Evolutionary conservation across 805 yeast genomes (phyloP).

Genomic region (Grigorovia yakushimaensis): DNA sequence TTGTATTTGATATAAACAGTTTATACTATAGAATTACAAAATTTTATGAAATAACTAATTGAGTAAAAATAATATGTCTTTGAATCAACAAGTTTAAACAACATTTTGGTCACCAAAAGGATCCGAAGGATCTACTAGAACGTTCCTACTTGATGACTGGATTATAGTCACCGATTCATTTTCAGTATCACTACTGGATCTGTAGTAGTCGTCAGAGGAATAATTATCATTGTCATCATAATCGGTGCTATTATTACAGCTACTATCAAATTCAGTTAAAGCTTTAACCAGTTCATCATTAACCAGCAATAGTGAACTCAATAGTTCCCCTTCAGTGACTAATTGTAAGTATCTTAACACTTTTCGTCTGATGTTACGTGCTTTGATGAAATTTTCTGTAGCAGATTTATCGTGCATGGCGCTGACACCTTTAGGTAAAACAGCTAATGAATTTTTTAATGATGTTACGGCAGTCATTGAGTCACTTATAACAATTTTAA

Average conservation of each 20-base stretch:
- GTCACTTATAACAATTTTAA: constrained; percentile 58
- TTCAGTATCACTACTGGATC: constrained; percentile 10
- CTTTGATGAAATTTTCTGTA: constrained; percentile 59
- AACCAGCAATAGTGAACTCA: constrained; percentile 82
- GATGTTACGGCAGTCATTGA: constrained; percentile 67
- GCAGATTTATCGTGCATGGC: constrained; percentile 58
- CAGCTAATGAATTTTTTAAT: constrained; percentile 48
- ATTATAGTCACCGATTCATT: constrained; percentile 5
- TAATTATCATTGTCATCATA: constrained; percentile 32
- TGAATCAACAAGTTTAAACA: too few species aligned
- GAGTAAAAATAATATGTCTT: too few species aligned
- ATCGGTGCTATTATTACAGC: constrained; percentile 33
- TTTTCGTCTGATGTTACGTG: constrained; percentile 65
- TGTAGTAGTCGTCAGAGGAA: constrained; percentile 13
- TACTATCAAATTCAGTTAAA: constrained; percentile 56
- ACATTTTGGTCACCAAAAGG: constrained; percentile 48
- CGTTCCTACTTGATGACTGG: too few species aligned
- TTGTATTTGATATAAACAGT: too few species aligned
- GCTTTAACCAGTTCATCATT: constrained; percentile 82
- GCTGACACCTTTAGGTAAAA: constrained; percentile 36
- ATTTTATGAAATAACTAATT: too few species aligned
- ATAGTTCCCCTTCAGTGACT: constrained; percentile 72
- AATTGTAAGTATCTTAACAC: constrained; percentile 74
- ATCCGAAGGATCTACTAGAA: constrained; percentile 3
- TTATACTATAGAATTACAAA: too few species aligned